Conservation (phyloP, 192 early-diverging fungal genomes). For the Piromyces finnis region DNA sequence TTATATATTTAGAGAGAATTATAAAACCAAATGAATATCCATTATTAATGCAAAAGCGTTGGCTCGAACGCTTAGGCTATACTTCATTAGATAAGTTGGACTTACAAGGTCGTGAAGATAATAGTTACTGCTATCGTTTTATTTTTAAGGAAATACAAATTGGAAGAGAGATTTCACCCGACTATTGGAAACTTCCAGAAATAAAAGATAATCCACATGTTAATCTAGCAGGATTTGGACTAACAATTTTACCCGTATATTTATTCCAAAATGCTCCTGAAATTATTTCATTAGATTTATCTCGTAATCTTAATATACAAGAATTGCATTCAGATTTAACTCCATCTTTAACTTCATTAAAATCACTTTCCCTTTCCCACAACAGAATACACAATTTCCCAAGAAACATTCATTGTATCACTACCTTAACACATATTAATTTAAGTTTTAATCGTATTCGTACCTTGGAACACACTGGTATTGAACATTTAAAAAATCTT, state of each 20-base stretch:
- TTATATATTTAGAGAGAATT: too few species aligned
- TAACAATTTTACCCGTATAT: neutral
- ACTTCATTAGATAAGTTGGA: neutral
- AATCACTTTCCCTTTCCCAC: neutral
- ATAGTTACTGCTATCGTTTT: neutral
- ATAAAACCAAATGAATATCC: neutral
- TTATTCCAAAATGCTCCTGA: neutral
- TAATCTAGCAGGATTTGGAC: neutral
- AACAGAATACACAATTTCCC: neutral
- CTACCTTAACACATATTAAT: slow-evolving; percentile 51
- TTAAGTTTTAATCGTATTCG: slow-evolving; percentile 57
- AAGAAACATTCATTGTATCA: slow-evolving; percentile 25
- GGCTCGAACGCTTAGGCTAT: neutral
- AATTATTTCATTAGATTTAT: neutral
- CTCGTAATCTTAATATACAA: neutral
- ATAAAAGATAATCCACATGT: neutral
- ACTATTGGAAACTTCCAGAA: neutral
- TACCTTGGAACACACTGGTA: slow-evolving; percentile 39
- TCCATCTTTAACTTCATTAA: neutral
- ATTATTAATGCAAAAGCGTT: neutral
- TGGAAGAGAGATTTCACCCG: neutral
- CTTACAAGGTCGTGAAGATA: neutral
- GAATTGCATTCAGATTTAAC: neutral
- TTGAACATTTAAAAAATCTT: slow-evolving; percentile 39
- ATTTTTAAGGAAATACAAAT: neutral